A percentile compares a stretch with the other conserved stretches of the same genome.
These are phyloP conservation scores for Lipomyces starkeyi DNA, from an alignment of 805 yeast species.

Conservation along the genomic window DNA sequence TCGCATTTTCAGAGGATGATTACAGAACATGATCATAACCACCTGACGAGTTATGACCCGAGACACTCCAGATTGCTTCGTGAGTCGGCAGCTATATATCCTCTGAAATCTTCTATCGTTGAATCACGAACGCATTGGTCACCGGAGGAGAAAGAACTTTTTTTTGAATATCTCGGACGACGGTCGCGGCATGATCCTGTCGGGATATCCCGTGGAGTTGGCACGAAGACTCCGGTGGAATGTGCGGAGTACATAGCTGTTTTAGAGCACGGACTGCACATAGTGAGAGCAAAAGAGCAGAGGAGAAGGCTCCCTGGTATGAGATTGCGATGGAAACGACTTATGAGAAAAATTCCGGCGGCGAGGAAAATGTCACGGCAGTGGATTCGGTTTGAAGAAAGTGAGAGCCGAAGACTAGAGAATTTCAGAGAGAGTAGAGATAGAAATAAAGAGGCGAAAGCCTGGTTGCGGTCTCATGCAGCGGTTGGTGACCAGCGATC, in stretches of 20 bases:
- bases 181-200: constrained; percentile 33
- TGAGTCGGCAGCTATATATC: neutral
- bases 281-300: constrained; percentile 19
- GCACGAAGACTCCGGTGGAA: constrained; percentile 29
- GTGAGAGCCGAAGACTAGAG: constrained; percentile 25
- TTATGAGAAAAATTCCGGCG: constrained; percentile 25
- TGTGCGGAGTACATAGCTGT: constrained; percentile 28
- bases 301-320: constrained; percentile 24
- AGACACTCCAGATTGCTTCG: neutral
- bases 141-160: constrained; percentile 30
- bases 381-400: constrained; percentile 34
- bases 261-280: constrained; percentile 20
- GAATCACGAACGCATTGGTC: constrained; percentile 29
- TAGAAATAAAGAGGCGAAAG: constrained; percentile 19
- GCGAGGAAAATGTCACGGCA: constrained; percentile 31
- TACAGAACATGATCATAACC: neutral
- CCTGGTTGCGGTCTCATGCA: constrained; percentile 12
- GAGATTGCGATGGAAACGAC: constrained; percentile 25
- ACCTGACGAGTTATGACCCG: neutral
- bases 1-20: constrained; percentile 1
- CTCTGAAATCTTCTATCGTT: constrained; percentile 13
- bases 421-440: constrained; percentile 17
- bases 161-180: constrained; percentile 27
- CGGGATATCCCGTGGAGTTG: constrained; percentile 27
- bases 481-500: neutral